These are phyloP conservation scores for Calocybe cyanea DNA, from an alignment of 768 basidiomycete genomes.

Conservation along the genomic window DNA sequence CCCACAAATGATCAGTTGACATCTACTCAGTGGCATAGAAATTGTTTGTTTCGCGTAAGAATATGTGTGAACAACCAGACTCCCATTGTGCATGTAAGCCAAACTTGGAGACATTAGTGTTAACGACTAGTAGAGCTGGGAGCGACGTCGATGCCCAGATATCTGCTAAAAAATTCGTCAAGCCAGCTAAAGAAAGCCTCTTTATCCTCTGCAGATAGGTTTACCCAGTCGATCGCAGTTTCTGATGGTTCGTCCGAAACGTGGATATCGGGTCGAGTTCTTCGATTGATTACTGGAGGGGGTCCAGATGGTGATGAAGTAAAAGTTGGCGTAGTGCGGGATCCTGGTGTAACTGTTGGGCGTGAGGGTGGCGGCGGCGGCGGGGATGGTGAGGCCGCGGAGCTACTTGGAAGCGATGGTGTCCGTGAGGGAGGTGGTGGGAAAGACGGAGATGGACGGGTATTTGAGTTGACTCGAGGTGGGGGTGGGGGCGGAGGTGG, in stretches of 20 bases:
- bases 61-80: not conserved
- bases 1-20: not conserved
- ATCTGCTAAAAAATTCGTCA: slow-evolving; percentile 72
- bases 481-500: slow-evolving; percentile 49
- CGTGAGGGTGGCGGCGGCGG: slow-evolving; percentile 14
- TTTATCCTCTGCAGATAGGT: slow-evolving; percentile 66
- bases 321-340: slow-evolving; percentile 15
- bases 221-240: slow-evolving; percentile 59
- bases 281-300: slow-evolving; percentile 28
- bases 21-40: not conserved
- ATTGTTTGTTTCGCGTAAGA: no score
- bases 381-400: slow-evolving; percentile 11
- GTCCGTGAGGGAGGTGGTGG: slow-evolving; percentile 16
- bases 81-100: not conserved
- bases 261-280: slow-evolving; percentile 24
- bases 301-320: slow-evolving; percentile 27
- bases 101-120: not conserved
- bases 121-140: not conserved
- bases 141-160: slow-evolving; percentile 25
- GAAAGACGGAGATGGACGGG: slow-evolving; percentile 24
- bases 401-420: slow-evolving; percentile 12
- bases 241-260: slow-evolving; percentile 12
- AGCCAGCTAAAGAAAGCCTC: slow-evolving; percentile 73
- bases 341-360: not conserved
- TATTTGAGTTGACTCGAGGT: slow-evolving; percentile 29